Evolutionary conservation across 306 rosid species (phyloP).

Genomic region (Lupinus albus): DNA sequence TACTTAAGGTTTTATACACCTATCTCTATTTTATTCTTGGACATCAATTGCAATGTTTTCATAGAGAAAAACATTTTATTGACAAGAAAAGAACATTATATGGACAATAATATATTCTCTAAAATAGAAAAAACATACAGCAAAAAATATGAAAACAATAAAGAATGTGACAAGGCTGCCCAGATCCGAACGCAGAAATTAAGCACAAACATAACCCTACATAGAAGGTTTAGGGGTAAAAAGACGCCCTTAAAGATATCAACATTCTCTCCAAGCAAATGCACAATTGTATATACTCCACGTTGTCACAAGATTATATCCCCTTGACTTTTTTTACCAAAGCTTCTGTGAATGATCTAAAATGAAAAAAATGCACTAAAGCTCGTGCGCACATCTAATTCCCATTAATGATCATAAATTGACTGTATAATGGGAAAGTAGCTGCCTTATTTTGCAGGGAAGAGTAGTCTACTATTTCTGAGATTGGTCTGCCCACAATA

Average conservation of each 20-base stretch:
- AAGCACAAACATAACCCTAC: not conserved
- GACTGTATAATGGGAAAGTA: not conserved
- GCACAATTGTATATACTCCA: slow-evolving; percentile 3
- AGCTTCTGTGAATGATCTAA: not conserved
- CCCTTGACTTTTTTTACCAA: not conserved
- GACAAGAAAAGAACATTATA: slow-evolving; percentile 5
- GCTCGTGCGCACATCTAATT: not conserved
- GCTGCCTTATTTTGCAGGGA: not conserved
- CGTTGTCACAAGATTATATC: not conserved
- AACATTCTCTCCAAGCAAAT: not conserved
- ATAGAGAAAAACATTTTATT: not conserved
- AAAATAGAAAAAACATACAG: not conserved
- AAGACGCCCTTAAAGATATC: not conserved
- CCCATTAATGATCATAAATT: slow-evolving; percentile 1
- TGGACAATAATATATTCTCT: slow-evolving; percentile 1
- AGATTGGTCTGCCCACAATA: not conserved
- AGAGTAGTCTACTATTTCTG: not conserved
- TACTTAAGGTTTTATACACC: slow-evolving; percentile 61
- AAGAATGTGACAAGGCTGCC: not conserved
- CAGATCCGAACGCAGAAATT: too few relatives aligned
- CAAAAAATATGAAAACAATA: not conserved
- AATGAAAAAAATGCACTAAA: not conserved
- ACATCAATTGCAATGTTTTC: not conserved
- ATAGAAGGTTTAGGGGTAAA: not conserved
- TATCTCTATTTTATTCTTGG: slow-evolving; percentile 26